A percentile compares a stretch with the other conserved stretches of the same genome.
Evolutionary conservation across 441 rosid genomes (phyloP).

Genomic region (Croton laevigatus): DNA sequence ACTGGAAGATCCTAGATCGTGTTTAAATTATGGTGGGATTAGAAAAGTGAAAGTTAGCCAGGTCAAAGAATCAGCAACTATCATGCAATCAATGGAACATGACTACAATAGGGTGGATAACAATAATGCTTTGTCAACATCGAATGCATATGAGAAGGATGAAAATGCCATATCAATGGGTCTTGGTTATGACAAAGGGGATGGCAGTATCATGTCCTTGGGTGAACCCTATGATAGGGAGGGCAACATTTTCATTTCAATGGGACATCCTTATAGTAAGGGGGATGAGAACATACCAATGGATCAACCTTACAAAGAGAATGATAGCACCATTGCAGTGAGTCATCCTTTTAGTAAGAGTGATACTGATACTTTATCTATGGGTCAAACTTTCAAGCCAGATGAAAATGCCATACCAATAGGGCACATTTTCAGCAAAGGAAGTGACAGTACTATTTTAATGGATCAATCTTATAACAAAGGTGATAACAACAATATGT

Average conservation of each 20-base stretch:
- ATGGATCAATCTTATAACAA: conserved; percentile 32
- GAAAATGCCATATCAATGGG: conserved; percentile 40
- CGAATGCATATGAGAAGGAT: conserved; percentile 41
- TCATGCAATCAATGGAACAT: conserved; percentile 41
- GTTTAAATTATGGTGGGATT: conserved; percentile 51
- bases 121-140: conserved; percentile 26
- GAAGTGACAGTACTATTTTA: conserved; percentile 30
- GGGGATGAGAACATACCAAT: conserved; percentile 37
- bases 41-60: conserved; percentile 69
- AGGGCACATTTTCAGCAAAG: conserved; percentile 44
- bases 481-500: conserved; percentile 29
- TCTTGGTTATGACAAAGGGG: conserved; percentile 42
- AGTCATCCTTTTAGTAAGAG: conserved; percentile 31
- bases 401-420: conserved; percentile 43
- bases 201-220: conserved; percentile 33
- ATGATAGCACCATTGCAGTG: conserved; percentile 26
- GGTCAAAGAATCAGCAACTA: conserved; percentile 52
- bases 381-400: conserved; percentile 48
- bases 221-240: conserved; percentile 38
- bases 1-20: conserved; percentile 47
- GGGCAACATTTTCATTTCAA: conserved; percentile 41
- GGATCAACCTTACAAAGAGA: conserved; percentile 41
- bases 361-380: conserved; percentile 36
- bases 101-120: conserved; percentile 37
- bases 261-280: conserved; percentile 52